Percentiles rank a stretch among this genome's conserved stretches.
Evolutionary conservation across 441 rosid genomes (phyloP).

Genomic region (Gossypium lobatum): DNA sequence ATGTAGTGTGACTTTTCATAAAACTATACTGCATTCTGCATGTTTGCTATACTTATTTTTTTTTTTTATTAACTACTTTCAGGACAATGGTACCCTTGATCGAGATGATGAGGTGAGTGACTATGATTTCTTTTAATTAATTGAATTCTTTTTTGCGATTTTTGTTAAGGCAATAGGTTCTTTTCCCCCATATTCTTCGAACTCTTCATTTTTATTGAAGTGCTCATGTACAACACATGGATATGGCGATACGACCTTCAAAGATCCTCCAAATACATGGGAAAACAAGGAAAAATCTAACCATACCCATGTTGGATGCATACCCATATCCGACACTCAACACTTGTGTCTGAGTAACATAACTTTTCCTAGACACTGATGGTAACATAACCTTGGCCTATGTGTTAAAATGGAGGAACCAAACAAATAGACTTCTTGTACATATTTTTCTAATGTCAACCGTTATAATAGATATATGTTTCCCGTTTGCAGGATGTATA

Average conservation of each 20-base stretch:
- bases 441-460: neutral
- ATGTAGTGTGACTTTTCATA: conserved; percentile 4
- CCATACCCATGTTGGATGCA: no score
- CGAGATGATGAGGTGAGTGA: conserved; percentile 71
- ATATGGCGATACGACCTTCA: no score
- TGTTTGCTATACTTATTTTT: conserved; percentile 8
- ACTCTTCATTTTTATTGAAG: no score
- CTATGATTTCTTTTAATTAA: neutral
- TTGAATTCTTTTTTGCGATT: neutral
- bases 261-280: no score
- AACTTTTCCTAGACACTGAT: neutral
- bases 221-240: no score
- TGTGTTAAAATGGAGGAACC: neutral
- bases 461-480: neutral
- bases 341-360: no score
- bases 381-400: neutral
- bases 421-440: neutral
- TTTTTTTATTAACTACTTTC: conserved; percentile 24
- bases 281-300: no score
- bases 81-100: conserved; percentile 69
- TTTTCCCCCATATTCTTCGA: neutral
- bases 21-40: neutral
- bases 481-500: conserved; percentile 63
- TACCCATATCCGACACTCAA: no score
- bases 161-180: neutral